A percentile compares a stretch with the other conserved stretches of the same genome.
Conservation (phyloP, 495 filamentous ascomycete genomes). For the Acidiella bohemica region DNA sequence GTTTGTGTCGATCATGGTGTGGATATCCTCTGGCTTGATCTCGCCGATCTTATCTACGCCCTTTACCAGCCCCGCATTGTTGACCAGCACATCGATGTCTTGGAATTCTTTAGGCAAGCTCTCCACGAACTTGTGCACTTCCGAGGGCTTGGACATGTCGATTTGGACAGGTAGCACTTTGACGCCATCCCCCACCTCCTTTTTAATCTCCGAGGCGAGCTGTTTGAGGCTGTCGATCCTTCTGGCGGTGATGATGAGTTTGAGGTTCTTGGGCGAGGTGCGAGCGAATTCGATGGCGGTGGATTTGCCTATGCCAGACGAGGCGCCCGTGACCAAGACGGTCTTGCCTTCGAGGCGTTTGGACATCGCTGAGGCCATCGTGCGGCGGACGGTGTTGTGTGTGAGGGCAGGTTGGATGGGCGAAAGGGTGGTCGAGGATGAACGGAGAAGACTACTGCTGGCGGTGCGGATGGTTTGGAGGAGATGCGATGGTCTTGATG, state of each 20-base stretch:
- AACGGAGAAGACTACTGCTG: too few species aligned
- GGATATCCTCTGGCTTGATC: conserved; percentile 71
- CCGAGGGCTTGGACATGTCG: conserved; percentile 70
- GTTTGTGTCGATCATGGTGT: conserved; percentile 82
- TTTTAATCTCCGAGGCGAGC: conserved; percentile 62
- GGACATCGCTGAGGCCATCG: conserved; percentile 65
- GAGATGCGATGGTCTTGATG: too few species aligned
- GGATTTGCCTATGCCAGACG: conserved; percentile 78
- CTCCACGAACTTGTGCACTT: conserved; percentile 61
- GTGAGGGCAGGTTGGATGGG: too few species aligned
- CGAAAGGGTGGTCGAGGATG: too few species aligned
- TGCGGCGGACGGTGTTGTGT: conserved; percentile 5
- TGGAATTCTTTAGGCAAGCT: conserved; percentile 68
- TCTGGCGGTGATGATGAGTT: conserved; percentile 76
- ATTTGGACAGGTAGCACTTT: conserved; percentile 69
- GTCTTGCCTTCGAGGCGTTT: conserved; percentile 91
- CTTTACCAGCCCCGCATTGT: conserved; percentile 89
- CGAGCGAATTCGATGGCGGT: conserved; percentile 86
- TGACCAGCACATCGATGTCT: conserved; percentile 81
- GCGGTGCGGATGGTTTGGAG: too few species aligned
- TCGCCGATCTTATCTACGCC: conserved; percentile 76
- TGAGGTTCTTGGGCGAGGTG: conserved; percentile 65
- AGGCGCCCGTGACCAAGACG: conserved; percentile 82
- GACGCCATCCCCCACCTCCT: conserved; percentile 68
- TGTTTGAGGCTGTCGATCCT: conserved; percentile 64